phyloP scores from a whole-genome alignment of 2,329 filamentous ascomycete species.

The Orbilia brochopaga region DNA sequence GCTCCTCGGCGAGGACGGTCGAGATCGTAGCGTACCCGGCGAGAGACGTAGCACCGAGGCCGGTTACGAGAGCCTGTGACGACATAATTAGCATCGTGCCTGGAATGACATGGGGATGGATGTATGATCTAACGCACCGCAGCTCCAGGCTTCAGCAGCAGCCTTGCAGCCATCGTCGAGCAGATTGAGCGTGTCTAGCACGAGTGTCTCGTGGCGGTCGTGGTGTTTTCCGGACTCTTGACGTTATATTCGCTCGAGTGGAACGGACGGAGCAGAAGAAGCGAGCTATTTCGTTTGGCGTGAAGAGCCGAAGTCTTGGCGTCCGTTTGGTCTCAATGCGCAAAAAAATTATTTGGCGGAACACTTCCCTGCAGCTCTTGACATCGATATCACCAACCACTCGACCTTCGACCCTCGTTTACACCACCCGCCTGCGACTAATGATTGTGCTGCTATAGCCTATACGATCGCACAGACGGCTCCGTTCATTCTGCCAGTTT shows the following conservation, averaged over 20 bases:
- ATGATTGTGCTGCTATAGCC: conserved; percentile 27
- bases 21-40: conserved; percentile 43
- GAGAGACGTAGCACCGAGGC: conserved; percentile 40
- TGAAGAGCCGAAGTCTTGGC: conserved; percentile 41
- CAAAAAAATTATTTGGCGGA: conserved; percentile 42
- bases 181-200: conserved; percentile 5
- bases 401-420: conserved; percentile 14
- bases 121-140: conserved; percentile 25
- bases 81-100: conserved; percentile 15
- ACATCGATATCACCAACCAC: conserved; percentile 7
- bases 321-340: conserved; percentile 21
- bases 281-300: conserved; percentile 11
- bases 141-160: conserved; percentile 46
- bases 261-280: conserved; percentile 13
- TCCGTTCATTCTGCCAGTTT: background rate
- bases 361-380: background rate
- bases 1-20: conserved; percentile 44
- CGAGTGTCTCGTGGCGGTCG: conserved; percentile 12
- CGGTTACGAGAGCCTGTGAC: conserved; percentile 39
- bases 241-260: conserved; percentile 37
- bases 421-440: conserved; percentile 14
- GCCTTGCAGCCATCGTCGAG: conserved; percentile 45
- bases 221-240: conserved; percentile 11
- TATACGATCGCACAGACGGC: conserved; percentile 27
- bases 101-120: background rate